Percentiles rank a stretch among this genome's conserved stretches.
These are phyloP conservation scores for Sarocladiaceae sp. DNA, from an alignment of 2,329 filamentous ascomycete genomes.

Conservation along the genomic window DNA sequence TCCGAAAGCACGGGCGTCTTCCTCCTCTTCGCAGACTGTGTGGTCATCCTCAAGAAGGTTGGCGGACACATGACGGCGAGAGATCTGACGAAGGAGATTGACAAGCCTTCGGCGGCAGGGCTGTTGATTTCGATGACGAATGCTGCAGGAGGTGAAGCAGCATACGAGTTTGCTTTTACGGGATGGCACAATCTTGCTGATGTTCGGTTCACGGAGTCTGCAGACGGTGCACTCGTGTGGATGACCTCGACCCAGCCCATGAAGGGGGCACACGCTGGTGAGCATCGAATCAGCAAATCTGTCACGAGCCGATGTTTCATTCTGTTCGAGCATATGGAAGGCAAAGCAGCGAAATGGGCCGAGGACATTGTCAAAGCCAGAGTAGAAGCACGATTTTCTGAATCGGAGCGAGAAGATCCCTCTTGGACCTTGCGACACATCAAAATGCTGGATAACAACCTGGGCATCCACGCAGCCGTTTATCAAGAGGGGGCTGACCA, in stretches of 20 bases:
- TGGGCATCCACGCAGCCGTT: constrained; percentile 61
- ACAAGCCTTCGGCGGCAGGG: constrained; percentile 67
- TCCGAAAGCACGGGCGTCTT: constrained; percentile 63
- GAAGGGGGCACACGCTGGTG: constrained; percentile 46
- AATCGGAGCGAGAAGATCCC: constrained; percentile 75
- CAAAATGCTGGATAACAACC: constrained; percentile 55
- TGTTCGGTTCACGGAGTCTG: constrained; percentile 68
- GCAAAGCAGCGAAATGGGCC: constrained; percentile 68
- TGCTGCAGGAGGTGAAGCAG: constrained; percentile 54
- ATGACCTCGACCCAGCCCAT: constrained; percentile 62
- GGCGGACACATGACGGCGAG: constrained; percentile 63
- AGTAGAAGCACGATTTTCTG: constrained; percentile 79
- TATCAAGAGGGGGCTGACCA: constrained; percentile 66
- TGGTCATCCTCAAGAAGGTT: constrained; percentile 73
- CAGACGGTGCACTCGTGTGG: constrained; percentile 61
- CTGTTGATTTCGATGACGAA: constrained; percentile 62
- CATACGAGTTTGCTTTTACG: constrained; percentile 70
- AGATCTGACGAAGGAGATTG: constrained; percentile 77
- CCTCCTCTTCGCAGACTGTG: constrained; percentile 76
- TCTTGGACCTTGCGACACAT: constrained; percentile 76
- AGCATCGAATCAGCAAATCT: constrained; percentile 37
- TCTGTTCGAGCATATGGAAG: constrained; percentile 72
- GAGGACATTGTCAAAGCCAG: constrained; percentile 86
- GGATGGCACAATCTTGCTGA: constrained; percentile 68
- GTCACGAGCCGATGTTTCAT: constrained; percentile 65